These are phyloP conservation scores for Russula griseocarnosa DNA, from an alignment of 768 basidiomycete genomes.

Conservation along the genomic window DNA sequence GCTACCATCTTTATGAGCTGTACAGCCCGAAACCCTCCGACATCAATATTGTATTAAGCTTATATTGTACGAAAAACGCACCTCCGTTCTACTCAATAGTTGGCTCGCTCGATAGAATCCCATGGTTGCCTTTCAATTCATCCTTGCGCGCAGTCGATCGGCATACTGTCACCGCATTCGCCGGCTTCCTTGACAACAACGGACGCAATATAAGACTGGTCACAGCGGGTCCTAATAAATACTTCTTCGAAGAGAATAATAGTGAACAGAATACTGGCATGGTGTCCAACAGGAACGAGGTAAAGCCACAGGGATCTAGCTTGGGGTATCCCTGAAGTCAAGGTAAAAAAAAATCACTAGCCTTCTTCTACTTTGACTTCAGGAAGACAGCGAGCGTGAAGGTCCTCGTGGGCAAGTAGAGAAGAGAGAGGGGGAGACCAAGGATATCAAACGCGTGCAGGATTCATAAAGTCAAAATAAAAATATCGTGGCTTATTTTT, in stretches of 20 bases:
- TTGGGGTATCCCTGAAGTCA: neutral
- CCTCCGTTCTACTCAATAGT: too few relatives aligned
- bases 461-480: too few relatives aligned
- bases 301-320: neutral
- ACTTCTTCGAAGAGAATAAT: neutral
- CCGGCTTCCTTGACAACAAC: neutral
- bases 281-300: neutral
- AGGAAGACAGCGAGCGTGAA: neutral
- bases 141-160: too few relatives aligned
- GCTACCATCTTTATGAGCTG: neutral
- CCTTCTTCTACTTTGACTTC: conserved; percentile 4
- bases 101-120: neutral
- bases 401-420: neutral
- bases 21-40: neutral
- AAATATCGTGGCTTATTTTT: too few relatives aligned
- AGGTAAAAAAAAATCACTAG: neutral
- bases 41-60: too few relatives aligned
- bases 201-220: neutral
- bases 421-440: neutral
- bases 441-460: too few relatives aligned
- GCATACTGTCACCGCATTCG: too few relatives aligned
- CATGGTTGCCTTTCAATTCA: neutral
- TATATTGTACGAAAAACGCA: too few relatives aligned
- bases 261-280: neutral
- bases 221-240: too few relatives aligned